These are phyloP conservation scores for Pseudognaphalium luteoalbum DNA, from an alignment of 129 eudicot species.

Conservation along the genomic window DNA sequence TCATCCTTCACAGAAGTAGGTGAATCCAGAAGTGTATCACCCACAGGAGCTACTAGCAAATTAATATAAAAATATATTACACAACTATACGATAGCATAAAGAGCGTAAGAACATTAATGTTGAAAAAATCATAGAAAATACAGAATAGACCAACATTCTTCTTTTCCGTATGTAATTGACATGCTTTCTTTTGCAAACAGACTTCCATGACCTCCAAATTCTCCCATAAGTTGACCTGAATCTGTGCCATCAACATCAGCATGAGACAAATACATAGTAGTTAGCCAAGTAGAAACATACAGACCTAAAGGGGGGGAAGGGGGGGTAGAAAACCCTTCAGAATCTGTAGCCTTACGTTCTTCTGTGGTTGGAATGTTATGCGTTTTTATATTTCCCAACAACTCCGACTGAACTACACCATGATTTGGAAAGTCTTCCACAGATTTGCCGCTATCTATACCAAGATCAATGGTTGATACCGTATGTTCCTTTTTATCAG, in stretches of 20 bases:
- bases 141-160: slow-evolving; percentile 22
- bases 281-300: neutral
- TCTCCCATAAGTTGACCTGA: slow-evolving; percentile 24
- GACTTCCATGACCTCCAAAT: neutral
- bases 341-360: slow-evolving; percentile 15
- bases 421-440: slow-evolving; percentile 13
- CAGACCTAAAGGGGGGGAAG: no score
- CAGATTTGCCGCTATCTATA: neutral
- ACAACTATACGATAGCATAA: neutral
- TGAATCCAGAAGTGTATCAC: slow-evolving; percentile 9
- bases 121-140: slow-evolving; percentile 5
- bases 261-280: slow-evolving; percentile 3
- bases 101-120: neutral
- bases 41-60: slow-evolving; percentile 15
- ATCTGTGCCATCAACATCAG: neutral
- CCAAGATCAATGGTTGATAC: neutral
- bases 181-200: slow-evolving; percentile 16
- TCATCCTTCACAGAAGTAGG: slow-evolving; percentile 17
- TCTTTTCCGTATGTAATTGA: neutral
- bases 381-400: slow-evolving; percentile 1
- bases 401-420: neutral
- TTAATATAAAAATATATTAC: neutral
- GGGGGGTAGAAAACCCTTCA: neutral
- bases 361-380: neutral
- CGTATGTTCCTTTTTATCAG: slow-evolving; percentile 7